A percentile compares a stretch with the other conserved stretches of the same genome.
phyloP scores from a whole-genome alignment of 2,329 filamentous ascomycete genomes.

The Metarhizium rileyi region DNA sequence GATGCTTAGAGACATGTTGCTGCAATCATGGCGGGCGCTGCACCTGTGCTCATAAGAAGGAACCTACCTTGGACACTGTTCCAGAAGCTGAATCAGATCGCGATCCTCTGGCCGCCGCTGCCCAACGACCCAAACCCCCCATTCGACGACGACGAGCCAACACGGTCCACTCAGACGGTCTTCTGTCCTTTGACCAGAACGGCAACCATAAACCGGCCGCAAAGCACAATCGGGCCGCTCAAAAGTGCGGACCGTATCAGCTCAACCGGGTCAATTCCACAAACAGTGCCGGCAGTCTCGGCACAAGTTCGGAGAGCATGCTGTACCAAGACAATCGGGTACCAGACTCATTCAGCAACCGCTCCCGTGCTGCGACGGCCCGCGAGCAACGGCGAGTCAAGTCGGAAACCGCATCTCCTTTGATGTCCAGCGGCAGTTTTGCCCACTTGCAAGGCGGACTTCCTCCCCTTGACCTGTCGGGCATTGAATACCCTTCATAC shows the following conservation, averaged over 20 bases:
- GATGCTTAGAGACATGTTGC: slow-evolving; percentile 50
- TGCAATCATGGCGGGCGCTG: slow-evolving; percentile 61
- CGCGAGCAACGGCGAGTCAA: slow-evolving; percentile 44
- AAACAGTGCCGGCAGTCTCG: slow-evolving; percentile 41
- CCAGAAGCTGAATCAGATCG: slow-evolving; percentile 53
- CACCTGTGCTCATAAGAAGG: slow-evolving; percentile 55
- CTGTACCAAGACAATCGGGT: slow-evolving; percentile 29
- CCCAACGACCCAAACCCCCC: slow-evolving; percentile 30
- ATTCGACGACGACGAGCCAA: slow-evolving; percentile 47
- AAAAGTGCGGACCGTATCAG: slow-evolving; percentile 53
- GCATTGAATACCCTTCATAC: slow-evolving; percentile 41
- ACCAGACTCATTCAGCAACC: slow-evolving; percentile 20
- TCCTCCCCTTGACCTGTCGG: slow-evolving; percentile 49
- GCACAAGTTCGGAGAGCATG: slow-evolving; percentile 31
- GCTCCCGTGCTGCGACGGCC: slow-evolving; percentile 27
- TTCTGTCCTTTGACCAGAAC: slow-evolving; percentile 51
- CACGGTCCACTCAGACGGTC: slow-evolving; percentile 51
- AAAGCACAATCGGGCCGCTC: slow-evolving; percentile 50
- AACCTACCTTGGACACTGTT: slow-evolving; percentile 49
- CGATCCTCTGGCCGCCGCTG: slow-evolving; percentile 22
- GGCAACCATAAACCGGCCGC: slow-evolving; percentile 54
- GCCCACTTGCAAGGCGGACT: slow-evolving; percentile 43
- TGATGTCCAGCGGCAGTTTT: slow-evolving; percentile 40
- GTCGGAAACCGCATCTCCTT: slow-evolving; percentile 52
- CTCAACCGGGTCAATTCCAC: slow-evolving; percentile 49